Evolutionary conservation across 208 protist species (phyloP).

Genomic region (Naegleria gruberi): DNA sequence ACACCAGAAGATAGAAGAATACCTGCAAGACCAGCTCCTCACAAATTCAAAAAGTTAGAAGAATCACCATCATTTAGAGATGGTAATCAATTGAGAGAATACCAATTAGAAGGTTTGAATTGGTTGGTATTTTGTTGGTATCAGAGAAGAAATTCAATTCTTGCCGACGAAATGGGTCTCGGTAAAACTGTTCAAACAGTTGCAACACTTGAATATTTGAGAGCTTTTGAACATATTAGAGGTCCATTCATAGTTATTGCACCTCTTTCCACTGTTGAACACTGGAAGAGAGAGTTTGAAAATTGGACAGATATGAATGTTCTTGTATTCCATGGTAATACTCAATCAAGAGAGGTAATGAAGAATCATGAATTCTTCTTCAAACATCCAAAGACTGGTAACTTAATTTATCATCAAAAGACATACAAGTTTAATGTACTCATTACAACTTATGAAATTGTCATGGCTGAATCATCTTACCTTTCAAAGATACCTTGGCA

Average conservation of each 20-base stretch:
- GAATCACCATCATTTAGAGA: conserved; percentile 11
- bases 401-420: background rate
- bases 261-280: conserved; percentile 83
- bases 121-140: conserved; percentile 79
- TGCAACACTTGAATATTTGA: conserved; percentile 69
- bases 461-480: conserved; percentile 61
- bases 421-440: conserved; percentile 75
- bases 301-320: conserved; percentile 58
- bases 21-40: background rate
- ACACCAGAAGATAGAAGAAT: conserved; percentile 32
- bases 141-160: conserved; percentile 66
- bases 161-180: conserved; percentile 94
- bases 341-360: conserved; percentile 45
- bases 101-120: conserved; percentile 91
- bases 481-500: conserved; percentile 78
- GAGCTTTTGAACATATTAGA: conserved; percentile 39
- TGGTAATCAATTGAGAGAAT: conserved; percentile 65
- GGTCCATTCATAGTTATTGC: conserved; percentile 90
- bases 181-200: conserved; percentile 94
- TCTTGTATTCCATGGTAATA: conserved; percentile 78
- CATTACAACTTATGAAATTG: conserved; percentile 87
- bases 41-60: background rate
- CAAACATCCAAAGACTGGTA: conserved; percentile 14
- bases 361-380: conserved; percentile 52
- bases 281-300: conserved; percentile 75